A percentile compares a stretch with the other conserved stretches of the same genome.
Conservation (phyloP, 495 filamentous ascomycete species). For the Penicillium tannophilum region DNA sequence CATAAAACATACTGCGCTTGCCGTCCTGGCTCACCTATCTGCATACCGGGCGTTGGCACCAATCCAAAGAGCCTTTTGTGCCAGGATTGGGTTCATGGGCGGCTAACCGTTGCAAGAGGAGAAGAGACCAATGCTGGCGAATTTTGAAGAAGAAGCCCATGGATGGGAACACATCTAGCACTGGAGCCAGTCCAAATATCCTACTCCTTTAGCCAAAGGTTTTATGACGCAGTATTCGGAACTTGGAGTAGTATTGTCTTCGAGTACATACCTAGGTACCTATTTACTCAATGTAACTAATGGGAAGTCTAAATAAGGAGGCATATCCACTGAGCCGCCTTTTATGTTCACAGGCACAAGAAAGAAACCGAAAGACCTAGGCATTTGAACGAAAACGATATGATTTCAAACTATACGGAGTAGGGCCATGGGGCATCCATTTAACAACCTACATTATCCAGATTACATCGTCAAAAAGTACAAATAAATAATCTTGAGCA, state of each 20-base stretch:
- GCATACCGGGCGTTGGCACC: neutral
- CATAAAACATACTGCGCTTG: neutral
- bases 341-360: neutral
- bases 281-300: no score
- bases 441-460: neutral
- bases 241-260: no score
- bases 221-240: no score
- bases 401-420: neutral
- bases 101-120: neutral
- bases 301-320: no score
- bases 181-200: neutral
- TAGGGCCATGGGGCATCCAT: neutral
- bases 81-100: neutral
- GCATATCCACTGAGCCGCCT: no score
- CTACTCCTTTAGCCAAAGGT: no score
- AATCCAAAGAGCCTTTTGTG: neutral
- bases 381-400: neutral
- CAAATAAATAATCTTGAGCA: neutral
- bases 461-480: neutral
- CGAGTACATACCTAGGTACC: no score
- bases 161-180: neutral
- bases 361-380: neutral
- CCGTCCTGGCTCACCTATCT: neutral
- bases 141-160: neutral
- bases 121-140: neutral